Evolutionary conservation across 306 rosid species (phyloP), one percentile per base, ranked within the genome.

Genomic region (Coriaria nepalensis): DNA sequence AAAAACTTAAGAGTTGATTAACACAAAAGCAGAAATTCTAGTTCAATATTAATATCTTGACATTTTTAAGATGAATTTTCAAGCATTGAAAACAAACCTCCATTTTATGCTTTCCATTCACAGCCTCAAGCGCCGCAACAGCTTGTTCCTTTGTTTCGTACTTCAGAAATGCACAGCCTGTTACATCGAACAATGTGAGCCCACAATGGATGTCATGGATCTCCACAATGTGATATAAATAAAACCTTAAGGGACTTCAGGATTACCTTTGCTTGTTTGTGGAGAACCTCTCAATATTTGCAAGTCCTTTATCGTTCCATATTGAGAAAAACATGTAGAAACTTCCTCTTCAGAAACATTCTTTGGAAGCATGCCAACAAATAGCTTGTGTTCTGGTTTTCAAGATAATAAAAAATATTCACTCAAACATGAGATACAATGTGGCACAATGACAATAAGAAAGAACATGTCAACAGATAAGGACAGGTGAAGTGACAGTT

Each of bases 331-430:
- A 66, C 84, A 84, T 33, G 66, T 60, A 10, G 93, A 77, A 35
- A 84, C 79, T 54, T 88, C 97, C 52, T 58, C 73, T 75, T 88
- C 93, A 8, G 87, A 84, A 50, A 88, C 80, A 73, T 81, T 84
- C 71, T 88, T 88, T 13, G 95, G 95, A 81, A 88, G 97, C 97
- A 88, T 88, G 55, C 97, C 97, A 53, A 88, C 68, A 59, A 88
- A 88, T 66, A 88, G 93, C 71, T 88, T 88, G 74, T 88, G 97
- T 63, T 88, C 97, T 88, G 71, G 71, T 64, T 61, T 48, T 65
- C 64, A 50, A 53, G 55, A 61, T 11, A 50, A 61, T 7, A 5
- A 44, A 41, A 56, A 37, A 36, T 68, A 63, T 49, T 61, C 36
- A 56, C 53, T 64, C 72, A 64, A 20, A 20, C 3, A 20, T 20